phyloP scores from a whole-genome alignment of 1,139 yeast genomes.

The Pichia sp. region DNA sequence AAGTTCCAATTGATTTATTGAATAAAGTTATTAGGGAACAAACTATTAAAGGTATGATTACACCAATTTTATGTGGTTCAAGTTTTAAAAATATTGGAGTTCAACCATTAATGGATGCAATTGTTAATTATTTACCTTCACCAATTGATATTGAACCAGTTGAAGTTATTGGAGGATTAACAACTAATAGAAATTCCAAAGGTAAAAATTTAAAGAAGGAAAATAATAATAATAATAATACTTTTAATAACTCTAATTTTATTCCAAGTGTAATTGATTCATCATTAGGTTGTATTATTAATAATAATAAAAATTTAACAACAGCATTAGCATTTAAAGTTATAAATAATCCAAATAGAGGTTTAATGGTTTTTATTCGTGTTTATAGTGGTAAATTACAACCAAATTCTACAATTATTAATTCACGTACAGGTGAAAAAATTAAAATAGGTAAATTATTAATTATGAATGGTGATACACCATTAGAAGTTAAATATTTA shows the following conservation, averaged over 20 bases:
- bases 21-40: slow-evolving; percentile 55
- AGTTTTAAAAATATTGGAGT: slow-evolving; percentile 91
- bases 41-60: slow-evolving; percentile 50
- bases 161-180: slow-evolving; percentile 36
- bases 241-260: neutral
- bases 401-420: slow-evolving; percentile 55
- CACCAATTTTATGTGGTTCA: slow-evolving; percentile 90
- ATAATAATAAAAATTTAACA: slow-evolving; percentile 50
- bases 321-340: slow-evolving; percentile 92
- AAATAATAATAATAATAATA: slow-evolving; percentile 13
- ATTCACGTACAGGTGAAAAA: slow-evolving; percentile 64
- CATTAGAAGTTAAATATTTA: slow-evolving; percentile 60
- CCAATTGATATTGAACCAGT: slow-evolving; percentile 65
- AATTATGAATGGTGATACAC: slow-evolving; percentile 84
- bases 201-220: slow-evolving; percentile 14
- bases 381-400: slow-evolving; percentile 76
- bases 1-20: slow-evolving; percentile 47
- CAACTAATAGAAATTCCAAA: neutral
- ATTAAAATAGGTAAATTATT: slow-evolving; percentile 62
- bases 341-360: slow-evolving; percentile 74
- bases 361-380: slow-evolving; percentile 78
- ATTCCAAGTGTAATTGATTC: slow-evolving; percentile 37
- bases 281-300: slow-evolving; percentile 44
- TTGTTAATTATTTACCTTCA: slow-evolving; percentile 71
- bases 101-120: slow-evolving; percentile 85